These are phyloP conservation scores for Penicillium diatomitis DNA, from an alignment of 495 filamentous ascomycete species.

Conservation along the genomic window DNA sequence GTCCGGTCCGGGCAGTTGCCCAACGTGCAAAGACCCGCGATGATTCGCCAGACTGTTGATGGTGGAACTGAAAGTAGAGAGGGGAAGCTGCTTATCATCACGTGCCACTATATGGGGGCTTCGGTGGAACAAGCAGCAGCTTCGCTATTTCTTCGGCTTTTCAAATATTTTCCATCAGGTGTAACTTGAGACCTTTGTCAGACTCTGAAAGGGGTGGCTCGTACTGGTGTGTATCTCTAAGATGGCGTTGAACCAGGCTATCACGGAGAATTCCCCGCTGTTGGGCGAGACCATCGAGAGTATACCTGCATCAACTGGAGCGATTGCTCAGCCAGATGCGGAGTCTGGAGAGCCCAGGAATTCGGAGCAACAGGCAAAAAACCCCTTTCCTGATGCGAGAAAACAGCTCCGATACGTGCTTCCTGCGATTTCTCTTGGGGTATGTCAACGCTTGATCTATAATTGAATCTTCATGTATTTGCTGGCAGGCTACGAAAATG, in stretches of 20 bases:
- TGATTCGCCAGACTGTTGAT: not conserved
- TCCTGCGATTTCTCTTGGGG: constrained; percentile 44
- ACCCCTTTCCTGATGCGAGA: constrained; percentile 19
- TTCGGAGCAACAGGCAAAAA: constrained; percentile 17
- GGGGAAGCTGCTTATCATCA: constrained; percentile 12
- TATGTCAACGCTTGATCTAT: constrained; percentile 14
- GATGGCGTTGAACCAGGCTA: constrained; percentile 21
- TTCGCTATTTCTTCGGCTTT: not conserved
- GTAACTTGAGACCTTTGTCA: not conserved
- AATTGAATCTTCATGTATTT: too few species aligned
- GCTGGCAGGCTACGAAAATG: too few species aligned
- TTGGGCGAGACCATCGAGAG: constrained; percentile 25
- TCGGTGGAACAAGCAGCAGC: not conserved
- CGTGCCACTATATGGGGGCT: constrained; percentile 3
- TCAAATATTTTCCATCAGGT: not conserved
- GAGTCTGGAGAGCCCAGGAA: constrained; percentile 9
- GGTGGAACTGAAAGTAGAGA: not conserved
- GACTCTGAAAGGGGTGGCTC: not conserved
- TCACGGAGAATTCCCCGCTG: constrained; percentile 36
- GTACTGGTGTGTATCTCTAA: not conserved
- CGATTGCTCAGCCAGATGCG: constrained; percentile 16
- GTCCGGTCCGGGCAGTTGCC: too few species aligned
- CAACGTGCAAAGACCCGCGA: not conserved
- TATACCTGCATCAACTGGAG: constrained; percentile 18
- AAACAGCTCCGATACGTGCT: constrained; percentile 37